Base-by-base conservation (phyloP, 768 basidiomycete species). In the Tricholoma sp. region DNA sequence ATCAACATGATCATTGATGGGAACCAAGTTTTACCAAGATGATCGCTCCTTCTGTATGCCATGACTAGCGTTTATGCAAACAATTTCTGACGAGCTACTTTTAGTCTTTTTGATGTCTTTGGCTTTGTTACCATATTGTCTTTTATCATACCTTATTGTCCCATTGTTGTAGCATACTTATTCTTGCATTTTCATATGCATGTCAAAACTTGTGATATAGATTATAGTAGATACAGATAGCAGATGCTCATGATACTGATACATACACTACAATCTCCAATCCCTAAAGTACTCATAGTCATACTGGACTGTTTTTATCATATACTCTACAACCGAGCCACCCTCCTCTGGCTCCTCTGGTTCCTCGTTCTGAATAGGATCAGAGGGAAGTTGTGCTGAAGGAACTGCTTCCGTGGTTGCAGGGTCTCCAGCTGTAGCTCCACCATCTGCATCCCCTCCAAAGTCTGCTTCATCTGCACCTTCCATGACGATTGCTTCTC, bases 401-500 rank as follows among this genome's bases (percentile, higher is more conserved):
- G 44, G 50, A 52, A n/a, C 60, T 62, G 5, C 50, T 56, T 39
- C 60, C 64, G 42, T 54, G 59, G 34, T 29, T 15, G 57, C 47
- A 33, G 61, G 52, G 33, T 70, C 59, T 17, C 63, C 71, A 32
- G 31, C 3, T 8, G 2, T 49, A 9, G 12, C 32, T 49, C 29
- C 47, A 49, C 47, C 28, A 31, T 49, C 47, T 0, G 50, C 59
- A 51, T 83, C 81, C n/a, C 73, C 80, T 36, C 76, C 84, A 63
- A 94, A 91, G 61, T 95, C 94, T 4, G 81, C 82, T 63, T 89
- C 84, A 60, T 93, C 90, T 31, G 87, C 90, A 32, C 88, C 90
- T 47, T 85, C 88, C 54, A 89, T 73, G 3, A 75, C 83, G 32
- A 82, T 77, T 63, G 85, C 90, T 70, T 91, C 91, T 45, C 79